Evolutionary conservation across 441 rosid species (phyloP).

Genomic region (Croton laevigatus): DNA sequence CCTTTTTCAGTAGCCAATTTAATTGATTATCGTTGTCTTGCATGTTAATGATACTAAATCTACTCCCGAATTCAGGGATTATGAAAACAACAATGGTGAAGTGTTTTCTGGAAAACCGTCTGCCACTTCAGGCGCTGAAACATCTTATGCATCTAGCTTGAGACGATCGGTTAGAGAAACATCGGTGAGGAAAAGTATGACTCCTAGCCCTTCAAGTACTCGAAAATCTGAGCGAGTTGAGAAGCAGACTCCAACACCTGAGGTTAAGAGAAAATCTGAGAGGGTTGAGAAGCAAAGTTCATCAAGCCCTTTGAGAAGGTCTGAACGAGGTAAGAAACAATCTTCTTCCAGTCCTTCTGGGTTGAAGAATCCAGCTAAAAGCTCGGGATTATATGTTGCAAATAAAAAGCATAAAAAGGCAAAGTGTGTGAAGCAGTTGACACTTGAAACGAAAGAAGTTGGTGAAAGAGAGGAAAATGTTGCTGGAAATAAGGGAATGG

Average conservation of each 20-base stretch:
- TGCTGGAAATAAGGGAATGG: constrained; percentile 28
- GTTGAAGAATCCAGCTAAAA: constrained; percentile 38
- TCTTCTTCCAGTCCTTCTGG: constrained; percentile 38
- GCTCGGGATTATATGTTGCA: constrained; percentile 22
- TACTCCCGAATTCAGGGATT: constrained; percentile 35
- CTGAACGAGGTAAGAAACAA: constrained; percentile 48
- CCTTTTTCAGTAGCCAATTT: too few relatives aligned
- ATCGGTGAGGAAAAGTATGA: constrained; percentile 29
- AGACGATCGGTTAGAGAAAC: constrained; percentile 56
- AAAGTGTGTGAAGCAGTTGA: constrained; percentile 37
- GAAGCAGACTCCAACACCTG: constrained; percentile 41
- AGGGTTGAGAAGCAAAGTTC: constrained; percentile 39
- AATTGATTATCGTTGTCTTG: too few relatives aligned
- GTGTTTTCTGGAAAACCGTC: constrained; percentile 36
- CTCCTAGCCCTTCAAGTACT: constrained; percentile 34
- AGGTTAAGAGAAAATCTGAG: constrained; percentile 36
- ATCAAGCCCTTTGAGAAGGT: constrained; percentile 54
- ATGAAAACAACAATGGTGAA: constrained; percentile 28
- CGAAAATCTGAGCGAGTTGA: constrained; percentile 56
- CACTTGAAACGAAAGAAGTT: constrained; percentile 35
- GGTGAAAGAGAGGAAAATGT: constrained; percentile 20
- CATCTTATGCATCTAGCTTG: constrained; percentile 31
- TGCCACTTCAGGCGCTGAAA: constrained; percentile 23
- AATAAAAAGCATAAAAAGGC: constrained; percentile 38
- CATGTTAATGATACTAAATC: constrained; percentile 27